Evolutionary conservation across 2,329 filamentous ascomycete species (phyloP), one percentile per base, ranked within the genome.

Genomic region (Drechslera avenae): DNA sequence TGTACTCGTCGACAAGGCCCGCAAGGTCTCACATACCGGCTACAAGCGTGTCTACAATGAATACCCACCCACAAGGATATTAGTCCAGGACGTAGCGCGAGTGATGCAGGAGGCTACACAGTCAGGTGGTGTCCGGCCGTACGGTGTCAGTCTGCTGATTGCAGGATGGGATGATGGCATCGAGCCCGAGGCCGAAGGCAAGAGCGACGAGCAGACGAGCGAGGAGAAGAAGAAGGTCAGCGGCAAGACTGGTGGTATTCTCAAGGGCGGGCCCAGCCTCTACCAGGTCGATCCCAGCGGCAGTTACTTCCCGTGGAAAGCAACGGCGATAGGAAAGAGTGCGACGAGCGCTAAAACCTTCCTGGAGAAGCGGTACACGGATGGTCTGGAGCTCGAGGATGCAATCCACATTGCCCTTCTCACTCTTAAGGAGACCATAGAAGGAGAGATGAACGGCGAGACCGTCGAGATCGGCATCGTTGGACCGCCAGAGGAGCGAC

Each of bases 1-100:
- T 76, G 91, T 99, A 50, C 84, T 99, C 46, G 94, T 97, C 66
- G 94, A 99, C 82, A 93, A 92, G 77, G 94, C 94, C 66, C 91
- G 94, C 73, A 99, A 97, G 79, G 94, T 97, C 63, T 96, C 92
- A 49, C 94, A 99, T 80, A 96, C 94, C 39, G 89, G 87, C 76
- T 99, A 99, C 86, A 99, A 99, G 86, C 91, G 94, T 76, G 92
- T 99, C 81, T 99, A 99, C 83, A 99, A 99, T 79, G 94, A 99
- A 80, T 99, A 99, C 80, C 94, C 94, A n/a, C 94, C 94, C 5
- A 99, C 94, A 50, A 87, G 94, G 75, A 99, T 99, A 88, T 85
- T 99, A 79, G 94, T 99, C 50, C 94, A 99, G 78, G 94, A 99
- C 71, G 92, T 99, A 50, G 94, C 94, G 53, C 86, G 91, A 60